phyloP scores from a whole-genome alignment of 768 basidiomycete species.

The Lentinula boryana region DNA sequence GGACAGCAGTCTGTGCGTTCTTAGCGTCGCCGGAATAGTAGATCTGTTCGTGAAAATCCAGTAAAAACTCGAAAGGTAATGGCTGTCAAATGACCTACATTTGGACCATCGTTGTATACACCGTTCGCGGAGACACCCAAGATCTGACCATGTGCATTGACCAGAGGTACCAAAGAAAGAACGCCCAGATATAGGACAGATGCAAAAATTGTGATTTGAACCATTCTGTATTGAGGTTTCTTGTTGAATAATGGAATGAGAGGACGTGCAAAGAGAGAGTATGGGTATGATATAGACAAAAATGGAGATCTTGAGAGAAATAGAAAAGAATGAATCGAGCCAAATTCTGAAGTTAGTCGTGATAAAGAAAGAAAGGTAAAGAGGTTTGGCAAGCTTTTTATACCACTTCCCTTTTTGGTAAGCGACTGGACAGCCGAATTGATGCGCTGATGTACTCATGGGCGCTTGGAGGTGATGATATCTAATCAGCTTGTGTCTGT shows the following conservation, averaged over 20 bases:
- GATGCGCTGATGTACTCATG: neutral
- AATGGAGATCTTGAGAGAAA: neutral
- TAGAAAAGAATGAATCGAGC: neutral
- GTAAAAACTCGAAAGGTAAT: neutral
- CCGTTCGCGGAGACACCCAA: constrained; percentile 10
- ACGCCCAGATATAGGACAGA: neutral
- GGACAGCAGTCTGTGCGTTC: constrained; percentile 14
- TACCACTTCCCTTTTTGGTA: neutral
- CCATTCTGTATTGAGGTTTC: neutral
- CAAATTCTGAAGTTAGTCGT: neutral
- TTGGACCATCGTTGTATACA: constrained; percentile 14
- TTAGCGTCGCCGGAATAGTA: constrained; percentile 13
- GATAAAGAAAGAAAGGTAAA: neutral
- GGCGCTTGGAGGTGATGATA: neutral
- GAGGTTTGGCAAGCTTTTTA: neutral
- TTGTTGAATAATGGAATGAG: neutral
- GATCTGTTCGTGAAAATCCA: constrained; percentile 3
- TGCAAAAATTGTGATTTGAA: neutral
- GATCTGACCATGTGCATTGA: constrained; percentile 16
- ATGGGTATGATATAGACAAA: neutral
- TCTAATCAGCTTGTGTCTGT: neutral
- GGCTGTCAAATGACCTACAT: constrained; percentile 4
- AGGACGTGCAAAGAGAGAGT: neutral
- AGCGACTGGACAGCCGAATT: neutral
- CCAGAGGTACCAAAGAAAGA: constrained; percentile 1